Evolutionary conservation across 225 moss, liverwort and hornwort species (phyloP), one percentile per base, ranked within the genome.

Genomic region (Thuidium tamariscinum): DNA sequence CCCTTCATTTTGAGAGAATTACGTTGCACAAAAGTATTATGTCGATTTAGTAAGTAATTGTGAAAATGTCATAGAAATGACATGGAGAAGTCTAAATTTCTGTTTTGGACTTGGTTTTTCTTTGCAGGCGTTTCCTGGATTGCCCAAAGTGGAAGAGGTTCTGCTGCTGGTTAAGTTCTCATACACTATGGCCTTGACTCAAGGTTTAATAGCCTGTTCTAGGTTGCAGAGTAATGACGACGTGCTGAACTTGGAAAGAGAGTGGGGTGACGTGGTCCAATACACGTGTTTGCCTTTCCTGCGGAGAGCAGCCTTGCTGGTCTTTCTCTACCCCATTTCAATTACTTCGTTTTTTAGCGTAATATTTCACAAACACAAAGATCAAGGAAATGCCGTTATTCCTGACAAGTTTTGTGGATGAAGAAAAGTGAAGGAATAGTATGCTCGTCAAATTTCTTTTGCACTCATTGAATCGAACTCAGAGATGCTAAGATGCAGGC

Each of bases 231-330:
- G 67, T 74, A 76, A 83, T 79, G 90, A 86, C 75, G 86, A 82
- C 80, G 74, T 76, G 74, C 36, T 75, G 74, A 71, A 74, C 80
- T 78, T 88, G 73, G 90, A 90, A 85, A 88, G 84, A 69, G 88
- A 89, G 37, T 90, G 88, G 89, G 87, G 72, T 85, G 89, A 85
- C 86, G 86, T 94, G 46, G 75, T 95, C 77, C 92, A 94, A 85
- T 66, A 91, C 55, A 88, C 94, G 37, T 97, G 96, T 83, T 91
- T 97, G 82, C 97, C 97, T 42, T 98, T 97, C 90, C 77, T 97
- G 86, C 93, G 98, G 81, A 92, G 97, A 92, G 97, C 94, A 87
- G 92, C 96, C 80, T 89, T 97, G 82, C 90, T 98, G 97, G 98
- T 98, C 79, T 69, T 77, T 83, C 69, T 86, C 86, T 84, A 62